Conservation (phyloP, 2,329 filamentous ascomycete species). For the Septoria linicola region DNA sequence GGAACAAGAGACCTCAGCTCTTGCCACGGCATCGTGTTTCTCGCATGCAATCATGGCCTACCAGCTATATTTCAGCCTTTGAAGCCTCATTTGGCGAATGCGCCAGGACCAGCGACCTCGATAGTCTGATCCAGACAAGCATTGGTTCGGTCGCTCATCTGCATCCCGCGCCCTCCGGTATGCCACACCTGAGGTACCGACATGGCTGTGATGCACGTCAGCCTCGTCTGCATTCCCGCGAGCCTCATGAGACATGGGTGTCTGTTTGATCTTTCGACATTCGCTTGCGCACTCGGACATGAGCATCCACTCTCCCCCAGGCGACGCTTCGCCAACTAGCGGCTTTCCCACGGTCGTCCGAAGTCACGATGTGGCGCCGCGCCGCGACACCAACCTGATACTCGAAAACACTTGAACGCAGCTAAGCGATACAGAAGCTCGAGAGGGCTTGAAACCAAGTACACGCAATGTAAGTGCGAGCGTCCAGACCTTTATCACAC, state of each 20-base stretch:
- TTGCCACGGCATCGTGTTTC: neutral
- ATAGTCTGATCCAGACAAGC: constrained; percentile 2
- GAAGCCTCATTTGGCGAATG: neutral
- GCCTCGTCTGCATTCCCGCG: neutral
- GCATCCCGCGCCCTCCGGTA: constrained; percentile 2
- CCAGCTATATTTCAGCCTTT: neutral
- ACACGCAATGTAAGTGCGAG: neutral
- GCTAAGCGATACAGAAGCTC: neutral
- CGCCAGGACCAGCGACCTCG: neutral
- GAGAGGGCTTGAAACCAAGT: neutral
- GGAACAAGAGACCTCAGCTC: constrained; percentile 4
- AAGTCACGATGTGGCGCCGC: constrained; percentile 2
- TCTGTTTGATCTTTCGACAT: neutral
- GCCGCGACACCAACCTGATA: constrained; percentile 1
- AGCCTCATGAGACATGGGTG: neutral
- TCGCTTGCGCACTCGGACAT: constrained; percentile 5
- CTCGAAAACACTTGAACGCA: neutral
- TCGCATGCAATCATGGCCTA: neutral
- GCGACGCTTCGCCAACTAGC: constrained; percentile 4
- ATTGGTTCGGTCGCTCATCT: neutral
- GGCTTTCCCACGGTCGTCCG: constrained; percentile 1
- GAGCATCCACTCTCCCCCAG: constrained; percentile 1
- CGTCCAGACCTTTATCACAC: neutral
- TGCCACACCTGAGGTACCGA: neutral
- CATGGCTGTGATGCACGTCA: constrained; percentile 2